A percentile compares a stretch with the other conserved stretches of the same genome.
phyloP scores from a whole-genome alignment of 768 basidiomycete genomes.

The Hygrophorus pudorinus region DNA sequence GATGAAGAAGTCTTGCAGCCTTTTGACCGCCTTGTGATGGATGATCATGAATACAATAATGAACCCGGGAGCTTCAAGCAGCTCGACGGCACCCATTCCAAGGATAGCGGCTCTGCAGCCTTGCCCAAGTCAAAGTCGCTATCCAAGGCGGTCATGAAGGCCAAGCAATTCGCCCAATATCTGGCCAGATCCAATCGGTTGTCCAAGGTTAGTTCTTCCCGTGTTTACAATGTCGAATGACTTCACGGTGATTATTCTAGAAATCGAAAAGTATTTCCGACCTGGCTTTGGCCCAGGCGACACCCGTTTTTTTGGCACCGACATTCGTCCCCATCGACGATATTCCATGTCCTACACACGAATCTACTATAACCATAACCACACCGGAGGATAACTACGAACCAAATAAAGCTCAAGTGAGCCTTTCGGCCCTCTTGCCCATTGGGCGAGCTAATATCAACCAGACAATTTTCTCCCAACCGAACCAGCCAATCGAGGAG shows the following conservation, averaged over 20 bases:
- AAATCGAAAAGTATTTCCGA: background rate
- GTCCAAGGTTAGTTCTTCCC: background rate
- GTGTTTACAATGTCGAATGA: background rate
- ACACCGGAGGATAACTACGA: no score
- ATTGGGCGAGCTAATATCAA: background rate
- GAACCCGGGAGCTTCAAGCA: conserved; percentile 4
- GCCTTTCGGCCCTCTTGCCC: no score
- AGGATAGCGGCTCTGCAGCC: background rate
- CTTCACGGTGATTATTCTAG: background rate
- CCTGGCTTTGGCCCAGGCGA: background rate
- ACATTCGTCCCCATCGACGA: no score
- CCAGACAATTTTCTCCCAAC: conserved; percentile 22
- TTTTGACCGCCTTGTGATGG: conserved; percentile 7
- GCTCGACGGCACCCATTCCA: background rate
- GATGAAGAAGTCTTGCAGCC: conserved; percentile 21
- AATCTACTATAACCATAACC: no score
- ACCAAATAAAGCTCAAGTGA: no score
- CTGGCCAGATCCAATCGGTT: background rate
- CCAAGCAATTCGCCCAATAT: conserved; percentile 3
- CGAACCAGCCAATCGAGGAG: conserved; percentile 4
- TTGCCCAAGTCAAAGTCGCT: conserved; percentile 2
- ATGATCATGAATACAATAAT: conserved; percentile 9
- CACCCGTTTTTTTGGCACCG: background rate
- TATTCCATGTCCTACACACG: no score
- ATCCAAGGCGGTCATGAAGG: conserved; percentile 4